Evolutionary conservation across 345 rosid genomes (phyloP).

Genomic region (Excoecaria cochinchinensis): DNA sequence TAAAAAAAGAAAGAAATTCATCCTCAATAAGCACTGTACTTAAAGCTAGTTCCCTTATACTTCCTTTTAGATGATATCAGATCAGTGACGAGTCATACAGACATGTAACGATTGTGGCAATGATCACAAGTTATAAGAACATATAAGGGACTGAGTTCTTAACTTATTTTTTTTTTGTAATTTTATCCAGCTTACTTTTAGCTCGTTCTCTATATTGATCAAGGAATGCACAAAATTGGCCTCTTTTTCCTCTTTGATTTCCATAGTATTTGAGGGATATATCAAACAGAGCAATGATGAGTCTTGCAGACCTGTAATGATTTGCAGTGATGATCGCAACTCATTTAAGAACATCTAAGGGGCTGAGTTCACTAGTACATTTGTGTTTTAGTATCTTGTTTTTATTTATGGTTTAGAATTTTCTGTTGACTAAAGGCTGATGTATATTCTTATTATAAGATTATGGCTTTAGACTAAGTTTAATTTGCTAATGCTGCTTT

Average conservation of each 20-base stretch:
- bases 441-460: background rate
- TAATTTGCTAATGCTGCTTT: constrained; percentile 5
- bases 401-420: background rate
- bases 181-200: background rate
- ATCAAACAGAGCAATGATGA: background rate
- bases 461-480: background rate
- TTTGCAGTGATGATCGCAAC: constrained; percentile 79
- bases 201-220: too few species aligned
- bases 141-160: constrained; percentile 91
- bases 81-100: constrained; percentile 78
- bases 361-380: constrained; percentile 30
- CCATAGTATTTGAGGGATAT: background rate
- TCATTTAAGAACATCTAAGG: constrained; percentile 80
- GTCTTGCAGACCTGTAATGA: constrained; percentile 42
- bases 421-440: background rate
- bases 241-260: background rate
- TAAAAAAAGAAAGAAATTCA: too few species aligned
- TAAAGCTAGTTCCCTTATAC: too few species aligned
- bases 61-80: background rate
- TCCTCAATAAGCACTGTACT: too few species aligned
- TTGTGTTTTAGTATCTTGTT: background rate
- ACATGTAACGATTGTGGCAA: constrained; percentile 89
- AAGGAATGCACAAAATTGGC: too few species aligned
- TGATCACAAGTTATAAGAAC: constrained; percentile 77
- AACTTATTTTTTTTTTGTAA: background rate